These are phyloP conservation scores for Begonia loranthoides DNA, from an alignment of 306 rosid species.

Conservation along the genomic window DNA sequence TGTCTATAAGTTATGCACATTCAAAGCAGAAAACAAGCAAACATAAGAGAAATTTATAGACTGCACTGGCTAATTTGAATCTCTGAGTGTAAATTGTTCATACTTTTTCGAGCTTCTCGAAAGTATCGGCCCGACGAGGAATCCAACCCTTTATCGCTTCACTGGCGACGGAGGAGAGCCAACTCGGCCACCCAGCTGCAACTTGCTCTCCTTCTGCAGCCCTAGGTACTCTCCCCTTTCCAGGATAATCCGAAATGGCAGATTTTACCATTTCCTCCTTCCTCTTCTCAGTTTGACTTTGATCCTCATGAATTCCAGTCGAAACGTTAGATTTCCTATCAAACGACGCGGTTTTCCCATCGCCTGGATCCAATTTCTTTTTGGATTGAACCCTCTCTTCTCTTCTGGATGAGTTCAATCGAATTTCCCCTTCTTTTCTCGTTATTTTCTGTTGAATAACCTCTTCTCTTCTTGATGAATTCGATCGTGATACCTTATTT, in stretches of 20 bases:
- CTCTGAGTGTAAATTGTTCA: conserved; percentile 2
- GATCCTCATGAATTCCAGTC: conserved; percentile 24
- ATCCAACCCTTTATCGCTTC: conserved; percentile 85
- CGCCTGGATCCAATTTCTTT: conserved; percentile 23
- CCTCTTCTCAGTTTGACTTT: conserved; percentile 30
- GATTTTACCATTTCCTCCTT: conserved; percentile 24
- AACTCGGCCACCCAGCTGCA: conserved; percentile 94
- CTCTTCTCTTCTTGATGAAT: conserved; percentile 51
- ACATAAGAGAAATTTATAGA: too few species aligned
- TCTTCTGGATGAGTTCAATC: conserved; percentile 7
- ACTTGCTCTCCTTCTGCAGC: conserved; percentile 63
- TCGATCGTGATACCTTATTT: conserved; percentile 28
- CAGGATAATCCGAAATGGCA: conserved; percentile 25
- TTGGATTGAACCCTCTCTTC: conserved; percentile 20
- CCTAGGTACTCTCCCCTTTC: conserved; percentile 50
- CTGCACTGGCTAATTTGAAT: too few species aligned
- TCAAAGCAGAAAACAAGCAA: too few species aligned
- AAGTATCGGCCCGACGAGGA: conserved; percentile 65
- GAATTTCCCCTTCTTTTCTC: conserved; percentile 10
- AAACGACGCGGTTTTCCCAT: conserved; percentile 28
- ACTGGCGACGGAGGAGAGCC: conserved; percentile 81
- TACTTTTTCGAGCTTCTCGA: conserved; percentile 66
- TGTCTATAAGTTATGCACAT: too few species aligned
- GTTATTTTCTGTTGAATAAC: conserved; percentile 39
- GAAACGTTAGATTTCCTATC: conserved; percentile 39